phyloP scores from a whole-genome alignment of 805 yeast genomes.

The Wickerhamomyces bovis region DNA sequence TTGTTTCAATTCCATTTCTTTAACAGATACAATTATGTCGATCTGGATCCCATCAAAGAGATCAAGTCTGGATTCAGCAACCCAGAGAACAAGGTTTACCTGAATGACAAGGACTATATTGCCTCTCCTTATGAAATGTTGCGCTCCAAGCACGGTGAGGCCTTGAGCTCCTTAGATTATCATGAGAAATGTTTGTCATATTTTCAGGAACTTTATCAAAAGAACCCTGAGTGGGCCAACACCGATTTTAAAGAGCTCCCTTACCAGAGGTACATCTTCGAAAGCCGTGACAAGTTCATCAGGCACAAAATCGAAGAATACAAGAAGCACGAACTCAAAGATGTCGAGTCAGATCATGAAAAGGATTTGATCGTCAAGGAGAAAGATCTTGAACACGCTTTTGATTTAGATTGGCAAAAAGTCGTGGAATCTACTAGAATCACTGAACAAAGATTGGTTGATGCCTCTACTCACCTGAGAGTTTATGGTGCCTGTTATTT shows the following conservation, averaged over 20 bases:
- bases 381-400: constrained; percentile 8
- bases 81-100: not conserved
- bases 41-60: not conserved
- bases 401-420: constrained; percentile 14
- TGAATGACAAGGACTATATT: not conserved
- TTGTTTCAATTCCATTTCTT: not conserved
- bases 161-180: constrained; percentile 1
- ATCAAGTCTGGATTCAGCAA: not conserved
- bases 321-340: constrained; percentile 3
- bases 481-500: constrained; percentile 25
- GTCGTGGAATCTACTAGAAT: constrained; percentile 12
- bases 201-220: constrained; percentile 22
- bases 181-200: constrained; percentile 26
- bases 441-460: constrained; percentile 21
- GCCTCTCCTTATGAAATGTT: constrained; percentile 3
- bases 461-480: constrained; percentile 23
- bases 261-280: constrained; percentile 18
- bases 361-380: constrained; percentile 11
- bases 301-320: constrained; percentile 10
- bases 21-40: not conserved
- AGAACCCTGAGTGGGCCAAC: constrained; percentile 18
- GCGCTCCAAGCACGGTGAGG: not conserved
- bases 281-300: constrained; percentile 15
- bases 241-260: constrained; percentile 15
- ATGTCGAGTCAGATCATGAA: constrained; percentile 9